Conservation (phyloP, 768 basidiomycete species). For the Coprinellus micaceus region DNA sequence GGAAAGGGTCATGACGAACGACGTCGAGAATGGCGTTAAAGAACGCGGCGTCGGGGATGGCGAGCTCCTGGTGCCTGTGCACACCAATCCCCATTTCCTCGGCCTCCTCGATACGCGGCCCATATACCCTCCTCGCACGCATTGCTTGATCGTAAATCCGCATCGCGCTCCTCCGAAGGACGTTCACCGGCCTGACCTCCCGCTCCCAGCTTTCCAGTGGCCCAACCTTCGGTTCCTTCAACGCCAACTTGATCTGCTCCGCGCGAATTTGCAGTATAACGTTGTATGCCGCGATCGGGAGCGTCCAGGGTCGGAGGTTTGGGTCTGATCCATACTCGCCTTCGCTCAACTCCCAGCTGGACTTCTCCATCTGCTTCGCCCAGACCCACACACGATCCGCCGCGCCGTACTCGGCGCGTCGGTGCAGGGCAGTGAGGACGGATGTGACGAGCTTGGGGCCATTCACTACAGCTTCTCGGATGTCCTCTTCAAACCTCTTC, state of each 20-base stretch:
- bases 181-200: neutral
- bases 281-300: conserved; percentile 68
- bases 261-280: conserved; percentile 65
- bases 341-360: conserved; percentile 38
- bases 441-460: conserved; percentile 61
- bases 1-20: conserved; percentile 26
- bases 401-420: conserved; percentile 48
- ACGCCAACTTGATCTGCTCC: conserved; percentile 16
- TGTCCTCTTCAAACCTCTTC: conserved; percentile 17
- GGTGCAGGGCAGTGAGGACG: conserved; percentile 58
- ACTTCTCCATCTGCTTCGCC: conserved; percentile 54
- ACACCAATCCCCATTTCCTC: neutral
- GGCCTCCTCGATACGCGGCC: neutral
- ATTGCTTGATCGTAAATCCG: conserved; percentile 2
- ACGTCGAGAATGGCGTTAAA: conserved; percentile 60
- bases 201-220: no score
- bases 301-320: conserved; percentile 48
- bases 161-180: neutral
- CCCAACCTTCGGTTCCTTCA: conserved; percentile 9
- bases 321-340: neutral
- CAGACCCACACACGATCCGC: conserved; percentile 63
- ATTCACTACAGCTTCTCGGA: conserved; percentile 41
- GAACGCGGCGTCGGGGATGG: conserved; percentile 58
- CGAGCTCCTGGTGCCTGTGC: conserved; percentile 26
- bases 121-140: conserved; percentile 3